phyloP scores from a whole-genome alignment of 345 rosid genomes.

The Arabis alpina region DNA sequence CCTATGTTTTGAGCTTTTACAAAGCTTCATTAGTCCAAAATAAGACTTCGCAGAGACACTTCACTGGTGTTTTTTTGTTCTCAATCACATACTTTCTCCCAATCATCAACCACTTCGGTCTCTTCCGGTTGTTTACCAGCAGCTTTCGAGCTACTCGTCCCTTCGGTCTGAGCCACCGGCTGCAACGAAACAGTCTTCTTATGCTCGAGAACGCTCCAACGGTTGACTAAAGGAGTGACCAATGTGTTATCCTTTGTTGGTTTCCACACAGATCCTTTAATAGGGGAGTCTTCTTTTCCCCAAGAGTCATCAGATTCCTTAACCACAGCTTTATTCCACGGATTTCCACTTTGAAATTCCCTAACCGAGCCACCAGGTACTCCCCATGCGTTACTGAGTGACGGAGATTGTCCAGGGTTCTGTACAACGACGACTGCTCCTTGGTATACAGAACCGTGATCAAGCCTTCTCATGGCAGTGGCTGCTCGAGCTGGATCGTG shows the following conservation, averaged over 20 bases:
- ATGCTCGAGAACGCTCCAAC: conserved; percentile 65
- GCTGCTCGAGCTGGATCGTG: conserved; percentile 89
- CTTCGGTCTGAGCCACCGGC: conserved; percentile 36
- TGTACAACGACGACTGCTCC: conserved; percentile 60
- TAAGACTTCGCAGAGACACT: not conserved
- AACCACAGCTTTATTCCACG: conserved; percentile 75
- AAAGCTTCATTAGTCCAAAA: not conserved
- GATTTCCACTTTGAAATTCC: conserved; percentile 51
- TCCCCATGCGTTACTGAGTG: conserved; percentile 63
- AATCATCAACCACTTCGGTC: conserved; percentile 64
- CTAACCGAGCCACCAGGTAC: conserved; percentile 44
- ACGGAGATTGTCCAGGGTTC: conserved; percentile 44
- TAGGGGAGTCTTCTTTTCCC: conserved; percentile 57
- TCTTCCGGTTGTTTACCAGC: conserved; percentile 40
- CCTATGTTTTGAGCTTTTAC: not conserved
- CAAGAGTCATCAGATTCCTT: conserved; percentile 56
- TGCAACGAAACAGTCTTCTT: conserved; percentile 38
- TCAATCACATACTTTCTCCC: conserved; percentile 79
- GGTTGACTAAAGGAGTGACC: conserved; percentile 54
- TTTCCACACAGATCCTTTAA: conserved; percentile 49
- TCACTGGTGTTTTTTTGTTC: not conserved
- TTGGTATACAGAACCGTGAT: conserved; percentile 70
- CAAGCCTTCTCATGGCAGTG: conserved; percentile 90
- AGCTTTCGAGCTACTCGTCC: conserved; percentile 32
- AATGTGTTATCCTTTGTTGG: conserved; percentile 50